A percentile compares a stretch with the other conserved stretches of the same genome.
These are phyloP conservation scores for Sicyos edulis DNA, from an alignment of 306 rosid species.

Conservation along the genomic window DNA sequence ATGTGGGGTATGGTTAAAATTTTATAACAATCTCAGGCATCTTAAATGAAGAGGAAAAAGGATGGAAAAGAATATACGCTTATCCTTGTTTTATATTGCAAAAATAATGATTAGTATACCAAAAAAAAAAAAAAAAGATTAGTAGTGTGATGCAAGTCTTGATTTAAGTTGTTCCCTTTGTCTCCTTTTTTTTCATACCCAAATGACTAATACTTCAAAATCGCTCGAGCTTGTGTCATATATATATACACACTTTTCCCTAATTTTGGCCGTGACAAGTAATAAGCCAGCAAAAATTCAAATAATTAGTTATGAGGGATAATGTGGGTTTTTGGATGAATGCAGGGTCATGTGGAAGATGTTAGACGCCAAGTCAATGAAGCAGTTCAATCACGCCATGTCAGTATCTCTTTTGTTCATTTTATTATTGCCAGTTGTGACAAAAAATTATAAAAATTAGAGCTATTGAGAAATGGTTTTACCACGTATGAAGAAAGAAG, in stretches of 20 bases:
- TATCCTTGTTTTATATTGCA: background rate
- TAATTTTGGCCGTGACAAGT: background rate
- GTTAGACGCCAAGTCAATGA: conserved; percentile 88
- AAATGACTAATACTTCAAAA: background rate
- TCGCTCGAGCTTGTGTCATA: background rate
- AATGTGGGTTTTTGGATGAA: background rate
- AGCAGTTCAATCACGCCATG: conserved; percentile 89
- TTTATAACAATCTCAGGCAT: background rate
- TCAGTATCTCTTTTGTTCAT: conserved; percentile 40
- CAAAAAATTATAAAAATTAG: background rate
- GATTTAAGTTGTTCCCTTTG: background rate
- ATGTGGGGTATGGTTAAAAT: conserved; percentile 58
- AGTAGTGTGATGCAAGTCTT: background rate
- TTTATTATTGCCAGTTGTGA: background rate
- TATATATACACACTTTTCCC: background rate
- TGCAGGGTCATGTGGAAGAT: conserved; percentile 85
- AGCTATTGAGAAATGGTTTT: conserved; percentile 12
- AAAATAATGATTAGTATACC: background rate
- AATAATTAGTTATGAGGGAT: background rate
- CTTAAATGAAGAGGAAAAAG: conserved; percentile 16
- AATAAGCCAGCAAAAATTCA: background rate
- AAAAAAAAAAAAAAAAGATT: too few species aligned
- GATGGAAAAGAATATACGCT: background rate
- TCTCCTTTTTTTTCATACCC: background rate
- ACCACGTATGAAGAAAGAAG: background rate